These are phyloP conservation scores for Cerioporus squamosus DNA, from an alignment of 1,284 basidiomycete genomes.

Conservation along the genomic window DNA sequence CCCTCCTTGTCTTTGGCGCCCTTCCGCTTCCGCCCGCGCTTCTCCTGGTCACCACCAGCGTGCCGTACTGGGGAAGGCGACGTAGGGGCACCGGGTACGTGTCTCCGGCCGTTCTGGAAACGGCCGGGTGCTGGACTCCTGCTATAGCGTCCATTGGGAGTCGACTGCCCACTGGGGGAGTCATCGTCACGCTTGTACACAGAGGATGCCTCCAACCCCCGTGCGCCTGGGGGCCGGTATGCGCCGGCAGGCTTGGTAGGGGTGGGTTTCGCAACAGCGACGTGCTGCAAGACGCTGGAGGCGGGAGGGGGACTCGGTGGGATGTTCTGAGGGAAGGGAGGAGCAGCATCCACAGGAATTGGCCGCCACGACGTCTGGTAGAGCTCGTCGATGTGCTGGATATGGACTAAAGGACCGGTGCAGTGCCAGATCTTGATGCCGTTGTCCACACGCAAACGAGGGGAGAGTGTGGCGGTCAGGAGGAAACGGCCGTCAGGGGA, in stretches of 20 bases:
- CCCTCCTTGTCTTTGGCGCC: constrained; percentile 54
- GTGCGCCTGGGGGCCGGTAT: constrained; percentile 91
- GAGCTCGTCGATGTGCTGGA: constrained; percentile 81
- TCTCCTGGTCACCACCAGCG: constrained; percentile 37
- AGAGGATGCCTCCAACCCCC: constrained; percentile 83
- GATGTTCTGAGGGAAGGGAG: constrained; percentile 75
- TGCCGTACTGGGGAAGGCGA: constrained; percentile 52
- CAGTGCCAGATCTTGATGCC: constrained; percentile 97
- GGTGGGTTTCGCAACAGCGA: constrained; percentile 44
- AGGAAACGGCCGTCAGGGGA: constrained; percentile 93
- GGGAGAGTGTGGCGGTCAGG: constrained; percentile 92
- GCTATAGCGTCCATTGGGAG: constrained; percentile 61
- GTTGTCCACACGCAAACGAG: constrained; percentile 95
- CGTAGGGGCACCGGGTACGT: constrained; percentile 74
- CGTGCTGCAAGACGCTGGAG: constrained; percentile 53
- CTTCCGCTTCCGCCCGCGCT: constrained; percentile 60
- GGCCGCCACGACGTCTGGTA: constrained; percentile 91
- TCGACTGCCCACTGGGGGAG: constrained; percentile 57
- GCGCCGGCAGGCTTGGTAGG: constrained; percentile 75
- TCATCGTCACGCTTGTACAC: constrained; percentile 90
- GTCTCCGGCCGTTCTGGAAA: constrained; percentile 45
- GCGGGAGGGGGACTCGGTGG: constrained; percentile 80
- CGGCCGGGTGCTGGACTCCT: constrained; percentile 60
- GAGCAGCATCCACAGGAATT: constrained; percentile 62
- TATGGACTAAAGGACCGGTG: constrained; percentile 82